Base-by-base conservation (phyloP, 75 land plant genomes). In the Chamaecyparis obtusa region DNA sequence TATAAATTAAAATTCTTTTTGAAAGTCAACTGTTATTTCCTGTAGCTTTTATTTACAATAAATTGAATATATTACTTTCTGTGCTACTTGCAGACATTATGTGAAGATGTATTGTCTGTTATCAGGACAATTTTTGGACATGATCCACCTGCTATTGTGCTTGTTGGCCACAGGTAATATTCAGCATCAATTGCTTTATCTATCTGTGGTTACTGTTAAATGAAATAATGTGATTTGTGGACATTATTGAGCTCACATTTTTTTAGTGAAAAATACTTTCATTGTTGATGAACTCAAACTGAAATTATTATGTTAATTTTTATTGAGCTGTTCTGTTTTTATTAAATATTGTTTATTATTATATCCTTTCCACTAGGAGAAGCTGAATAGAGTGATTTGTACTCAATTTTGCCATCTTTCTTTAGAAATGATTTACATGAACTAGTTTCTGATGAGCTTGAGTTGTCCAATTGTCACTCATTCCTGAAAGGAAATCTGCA, bases 121-220 rank as follows among this genome's bases (percentile, higher is more conserved):
- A 33, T 98, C 88, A 92, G 90, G 89, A 86, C 89, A 49, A 90
- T 98, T 91, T 98, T 96, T 94, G 96, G 96, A 60, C 88, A 94
- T 84, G 91, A 94, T 21, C 90, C 95, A 85, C 98, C 99, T 76
- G 96, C 99, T 60, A 94, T 98, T 89, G 89, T 98, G 78, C 93
- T 98, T 75, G 92, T 96, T 89, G 99, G 99, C 55, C 99, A 98
- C 93, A 98, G 99, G 99, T 98, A 83, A 57, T 87, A 57, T 67
- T 24, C 39, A 81, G 48, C 3, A 39, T 8, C 30, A 21, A 24
- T 80, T 43, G 9, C 10, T 35, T 54, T 85, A 27, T 37, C 57
- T 85, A 44, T 14, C 60, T 85, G 14, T 24, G 9, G n/a, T 27
- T 21, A 8, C 24, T 64, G 6, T 64, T 24, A 64, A 64, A 64